Evolutionary conservation across 495 filamentous ascomycete species (phyloP), one percentile per base, ranked within the genome.

Genomic region (Penicillium chermesinum): DNA sequence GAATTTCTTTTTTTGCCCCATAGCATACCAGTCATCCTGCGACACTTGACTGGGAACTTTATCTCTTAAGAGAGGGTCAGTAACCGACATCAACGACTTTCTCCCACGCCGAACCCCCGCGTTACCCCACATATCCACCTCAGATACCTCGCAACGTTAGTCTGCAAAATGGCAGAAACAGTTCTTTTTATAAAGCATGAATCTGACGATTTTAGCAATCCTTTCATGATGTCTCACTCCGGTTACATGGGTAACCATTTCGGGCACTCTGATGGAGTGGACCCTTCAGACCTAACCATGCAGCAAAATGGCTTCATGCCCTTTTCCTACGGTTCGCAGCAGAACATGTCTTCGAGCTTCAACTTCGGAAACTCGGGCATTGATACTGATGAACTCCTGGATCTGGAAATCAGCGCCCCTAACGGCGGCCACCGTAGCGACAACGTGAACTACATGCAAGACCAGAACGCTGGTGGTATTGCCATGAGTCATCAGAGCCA

Each of bases 271-370:
- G 78, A 78, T 39, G 77, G 79, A 61, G 83, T 96, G 51, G 88
- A 96, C 58, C 93, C 93, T 2, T 91, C 86, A 38, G 88, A 93
- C 38, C 74, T 98, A 48, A 81, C 82, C 44, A 88, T 91, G 82
- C 73, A 72, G 48, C 73, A 72, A 52, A 59, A 61, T 41, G 71
- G 62, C 36, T 79, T 77, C 59, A 73, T 75, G 71, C 71, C 69
- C 0, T 77, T 68, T 46, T 65, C 69, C 2, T 76, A 71, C 35
- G 60, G 63, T 25, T 73, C 73, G 14, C 74, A 77, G 45, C 76
- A 78, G 57, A 75, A 74, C 46, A 64, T 77, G 57, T 74, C 73
- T 8, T 71, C 67, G 22, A 72, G 69, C 53, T 76, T 75, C 62
- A 76, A 76, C 55, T 69, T 76, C 37, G 76, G 73, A 38, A 76